Percentiles rank a stretch among this genome's conserved stretches.
Conservation (phyloP, 257 asterid species). For the Handroanthus guayacan region DNA sequence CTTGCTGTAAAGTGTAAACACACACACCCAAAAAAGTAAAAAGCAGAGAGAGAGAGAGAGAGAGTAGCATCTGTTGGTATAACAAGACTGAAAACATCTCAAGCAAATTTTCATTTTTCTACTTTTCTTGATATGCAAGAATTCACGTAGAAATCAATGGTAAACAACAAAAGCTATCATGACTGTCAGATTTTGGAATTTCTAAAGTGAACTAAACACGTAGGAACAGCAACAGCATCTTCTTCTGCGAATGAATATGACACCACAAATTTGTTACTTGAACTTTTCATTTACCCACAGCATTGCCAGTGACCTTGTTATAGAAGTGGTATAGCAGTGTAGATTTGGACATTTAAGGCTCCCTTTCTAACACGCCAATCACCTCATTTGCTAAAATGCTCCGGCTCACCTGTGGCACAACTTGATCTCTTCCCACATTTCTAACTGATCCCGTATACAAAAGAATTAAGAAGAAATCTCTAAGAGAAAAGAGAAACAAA, state of each 20-base stretch:
- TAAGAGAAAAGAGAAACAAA: not conserved
- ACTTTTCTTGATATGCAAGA: not conserved
- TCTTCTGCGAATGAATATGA: too few species aligned
- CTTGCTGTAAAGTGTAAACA: too few species aligned
- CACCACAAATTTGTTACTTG: too few species aligned
- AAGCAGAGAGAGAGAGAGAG: too few species aligned
- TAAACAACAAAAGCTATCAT: not conserved
- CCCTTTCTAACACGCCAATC: slow-evolving; percentile 84
- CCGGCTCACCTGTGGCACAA: slow-evolving; percentile 57
- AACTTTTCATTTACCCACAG: slow-evolving; percentile 18
- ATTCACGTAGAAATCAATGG: not conserved
- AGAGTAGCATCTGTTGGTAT: not conserved
- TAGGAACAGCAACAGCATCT: too few species aligned
- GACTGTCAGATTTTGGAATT: not conserved
- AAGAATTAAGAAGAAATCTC: slow-evolving; percentile 1
- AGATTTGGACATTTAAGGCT: slow-evolving; percentile 91
- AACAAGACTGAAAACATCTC: not conserved
- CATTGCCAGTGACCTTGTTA: slow-evolving; percentile 52
- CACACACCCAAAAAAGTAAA: too few species aligned
- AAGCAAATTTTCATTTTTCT: not conserved
- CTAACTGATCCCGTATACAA: slow-evolving; percentile 52
- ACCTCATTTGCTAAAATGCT: slow-evolving; percentile 83
- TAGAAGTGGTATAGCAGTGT: slow-evolving; percentile 67
- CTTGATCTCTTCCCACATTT: slow-evolving; percentile 74
- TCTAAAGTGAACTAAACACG: too few species aligned